Evolutionary conservation across 306 rosid genomes (phyloP).

Genomic region (Alnus glutinosa): DNA sequence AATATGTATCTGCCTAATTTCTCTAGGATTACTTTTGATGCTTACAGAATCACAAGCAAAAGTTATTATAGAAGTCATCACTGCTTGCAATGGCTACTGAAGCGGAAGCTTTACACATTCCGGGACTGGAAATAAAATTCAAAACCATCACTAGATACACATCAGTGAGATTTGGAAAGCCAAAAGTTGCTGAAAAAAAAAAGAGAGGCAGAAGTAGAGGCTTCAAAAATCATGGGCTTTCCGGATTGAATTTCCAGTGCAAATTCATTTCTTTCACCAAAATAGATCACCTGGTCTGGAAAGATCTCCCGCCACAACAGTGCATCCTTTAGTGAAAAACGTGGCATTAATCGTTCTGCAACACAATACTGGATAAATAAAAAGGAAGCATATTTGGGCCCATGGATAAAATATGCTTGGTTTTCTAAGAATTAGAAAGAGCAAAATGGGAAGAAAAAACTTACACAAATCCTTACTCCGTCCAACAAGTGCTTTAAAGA

Average conservation of each 20-base stretch:
- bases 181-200: no score
- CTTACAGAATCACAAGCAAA: no score
- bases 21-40: no score
- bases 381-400: background rate
- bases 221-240: background rate
- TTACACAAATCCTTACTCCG: background rate
- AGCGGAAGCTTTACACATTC: no score
- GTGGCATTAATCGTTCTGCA: background rate
- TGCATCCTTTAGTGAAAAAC: background rate
- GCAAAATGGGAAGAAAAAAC: slow-evolving; percentile 1
- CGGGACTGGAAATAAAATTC: no score
- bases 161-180: no score
- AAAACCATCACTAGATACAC: no score
- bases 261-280: background rate
- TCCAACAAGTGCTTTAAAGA: no score
- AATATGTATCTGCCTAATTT: no score
- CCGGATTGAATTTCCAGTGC: background rate
- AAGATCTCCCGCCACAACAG: background rate
- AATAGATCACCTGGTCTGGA: background rate
- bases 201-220: background rate
- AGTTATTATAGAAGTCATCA: no score
- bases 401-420: background rate
- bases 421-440: background rate
- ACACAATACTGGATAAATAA: background rate
- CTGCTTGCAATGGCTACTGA: no score